phyloP scores from a whole-genome alignment of 2,329 filamentous ascomycete genomes.

The Chaetothyriales sp. region DNA sequence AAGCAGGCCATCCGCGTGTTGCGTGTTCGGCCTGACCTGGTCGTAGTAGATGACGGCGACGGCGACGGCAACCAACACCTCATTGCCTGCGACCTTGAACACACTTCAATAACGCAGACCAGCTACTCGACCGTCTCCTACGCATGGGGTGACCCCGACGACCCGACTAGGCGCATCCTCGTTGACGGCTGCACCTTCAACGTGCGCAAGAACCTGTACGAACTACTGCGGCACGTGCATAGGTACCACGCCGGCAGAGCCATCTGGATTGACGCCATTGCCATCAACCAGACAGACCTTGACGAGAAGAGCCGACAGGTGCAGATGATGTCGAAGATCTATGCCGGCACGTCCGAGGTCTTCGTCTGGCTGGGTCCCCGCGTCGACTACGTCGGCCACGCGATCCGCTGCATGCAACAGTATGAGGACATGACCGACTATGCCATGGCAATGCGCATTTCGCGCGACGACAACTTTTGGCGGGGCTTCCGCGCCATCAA shows the following conservation, averaged over 20 bases:
- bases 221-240: constrained; percentile 1
- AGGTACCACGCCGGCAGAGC: background rate
- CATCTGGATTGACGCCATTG: constrained; percentile 1
- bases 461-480: background rate
- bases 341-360: constrained; percentile 7
- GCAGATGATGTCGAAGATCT: constrained; percentile 10
- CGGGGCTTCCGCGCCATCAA: background rate
- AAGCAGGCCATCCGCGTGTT: background rate
- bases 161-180: background rate
- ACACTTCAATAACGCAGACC: background rate
- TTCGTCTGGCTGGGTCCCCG: constrained; percentile 10
- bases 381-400: background rate
- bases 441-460: background rate
- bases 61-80: no score
- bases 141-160: constrained; percentile 2
- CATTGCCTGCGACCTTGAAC: constrained; percentile 1
- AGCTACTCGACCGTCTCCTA: constrained; percentile 7
- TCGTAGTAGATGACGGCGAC: background rate
- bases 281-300: constrained; percentile 10
- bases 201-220: constrained; percentile 4
- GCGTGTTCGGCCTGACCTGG: background rate
- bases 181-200: constrained; percentile 2
- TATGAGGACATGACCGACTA: background rate
- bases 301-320: constrained; percentile 7
- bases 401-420: background rate